phyloP scores from a whole-genome alignment of 192 early-diverging fungal species.

The Diversispora eburnea region DNA sequence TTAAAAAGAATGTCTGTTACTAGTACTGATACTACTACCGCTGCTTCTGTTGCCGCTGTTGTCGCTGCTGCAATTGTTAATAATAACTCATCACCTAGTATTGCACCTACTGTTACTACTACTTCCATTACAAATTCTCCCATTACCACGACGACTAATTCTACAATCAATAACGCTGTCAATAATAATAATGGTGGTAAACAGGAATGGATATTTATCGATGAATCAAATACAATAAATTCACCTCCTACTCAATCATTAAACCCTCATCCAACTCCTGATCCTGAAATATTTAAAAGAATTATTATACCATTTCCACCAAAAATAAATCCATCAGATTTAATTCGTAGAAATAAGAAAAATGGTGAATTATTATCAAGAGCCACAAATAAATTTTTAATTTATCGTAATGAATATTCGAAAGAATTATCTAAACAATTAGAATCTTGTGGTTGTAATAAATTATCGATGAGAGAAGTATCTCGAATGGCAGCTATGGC shows the following conservation, averaged over 20 bases:
- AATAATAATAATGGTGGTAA: background rate
- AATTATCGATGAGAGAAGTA: constrained; percentile 19
- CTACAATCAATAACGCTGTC: too few relatives aligned
- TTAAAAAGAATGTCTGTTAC: too few relatives aligned
- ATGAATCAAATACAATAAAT: constrained; percentile 5
- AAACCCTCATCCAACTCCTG: background rate
- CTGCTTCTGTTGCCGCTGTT: too few relatives aligned
- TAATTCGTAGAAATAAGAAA: constrained; percentile 7
- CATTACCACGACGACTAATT: too few relatives aligned
- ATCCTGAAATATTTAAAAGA: background rate
- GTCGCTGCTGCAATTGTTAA: too few relatives aligned
- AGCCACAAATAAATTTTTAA: constrained; percentile 26
- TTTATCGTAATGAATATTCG: constrained; percentile 25
- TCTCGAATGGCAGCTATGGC: constrained; percentile 13
- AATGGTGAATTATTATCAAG: constrained; percentile 10
- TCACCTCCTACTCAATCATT: constrained; percentile 9
- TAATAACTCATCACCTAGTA: too few relatives aligned
- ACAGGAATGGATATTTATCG: constrained; percentile 22
- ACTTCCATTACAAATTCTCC: too few relatives aligned
- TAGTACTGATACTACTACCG: too few relatives aligned
- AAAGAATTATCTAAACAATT: constrained; percentile 16
- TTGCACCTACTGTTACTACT: too few relatives aligned
- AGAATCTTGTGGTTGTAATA: background rate
- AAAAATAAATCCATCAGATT: constrained; percentile 20
- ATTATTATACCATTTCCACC: constrained; percentile 21